phyloP scores from a whole-genome alignment of 441 rosid species.

The Gossypium gossypioides region DNA sequence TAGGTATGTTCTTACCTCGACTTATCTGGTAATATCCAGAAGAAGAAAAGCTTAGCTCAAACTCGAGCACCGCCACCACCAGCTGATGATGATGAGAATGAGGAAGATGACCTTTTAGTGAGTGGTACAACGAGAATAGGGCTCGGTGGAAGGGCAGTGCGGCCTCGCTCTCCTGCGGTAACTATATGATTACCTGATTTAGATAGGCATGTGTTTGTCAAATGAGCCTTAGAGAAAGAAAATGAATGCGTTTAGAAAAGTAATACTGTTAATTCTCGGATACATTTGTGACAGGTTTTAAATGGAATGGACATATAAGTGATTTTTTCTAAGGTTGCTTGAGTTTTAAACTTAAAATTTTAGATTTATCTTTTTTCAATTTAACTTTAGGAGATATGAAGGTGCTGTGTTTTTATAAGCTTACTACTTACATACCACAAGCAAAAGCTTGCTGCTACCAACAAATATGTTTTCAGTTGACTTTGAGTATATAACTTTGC shows the following conservation, averaged over 20 bases:
- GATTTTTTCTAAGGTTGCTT: background rate
- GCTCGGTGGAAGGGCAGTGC: constrained; percentile 36
- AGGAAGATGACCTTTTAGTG: constrained; percentile 28
- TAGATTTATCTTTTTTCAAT: background rate
- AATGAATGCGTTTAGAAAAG: background rate
- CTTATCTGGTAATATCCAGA: constrained; percentile 18
- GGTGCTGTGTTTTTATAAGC: background rate
- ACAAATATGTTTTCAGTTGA: background rate
- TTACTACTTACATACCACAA: background rate
- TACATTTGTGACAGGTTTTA: background rate
- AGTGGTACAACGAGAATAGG: constrained; percentile 32
- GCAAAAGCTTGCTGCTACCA: background rate
- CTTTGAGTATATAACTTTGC: constrained; percentile 8
- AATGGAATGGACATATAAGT: background rate
- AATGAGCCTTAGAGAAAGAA: background rate
- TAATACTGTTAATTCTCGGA: background rate
- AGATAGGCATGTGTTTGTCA: background rate
- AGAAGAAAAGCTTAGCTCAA: constrained; percentile 24
- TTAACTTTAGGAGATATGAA: background rate
- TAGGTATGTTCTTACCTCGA: background rate
- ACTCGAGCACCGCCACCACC: constrained; percentile 23
- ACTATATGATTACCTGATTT: constrained; percentile 10
- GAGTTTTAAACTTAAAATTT: background rate
- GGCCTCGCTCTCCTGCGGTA: constrained; percentile 40
- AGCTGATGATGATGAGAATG: constrained; percentile 19